These are phyloP conservation scores for Lachnellula occidentalis DNA, from an alignment of 2,329 filamentous ascomycete species.

Conservation along the genomic window DNA sequence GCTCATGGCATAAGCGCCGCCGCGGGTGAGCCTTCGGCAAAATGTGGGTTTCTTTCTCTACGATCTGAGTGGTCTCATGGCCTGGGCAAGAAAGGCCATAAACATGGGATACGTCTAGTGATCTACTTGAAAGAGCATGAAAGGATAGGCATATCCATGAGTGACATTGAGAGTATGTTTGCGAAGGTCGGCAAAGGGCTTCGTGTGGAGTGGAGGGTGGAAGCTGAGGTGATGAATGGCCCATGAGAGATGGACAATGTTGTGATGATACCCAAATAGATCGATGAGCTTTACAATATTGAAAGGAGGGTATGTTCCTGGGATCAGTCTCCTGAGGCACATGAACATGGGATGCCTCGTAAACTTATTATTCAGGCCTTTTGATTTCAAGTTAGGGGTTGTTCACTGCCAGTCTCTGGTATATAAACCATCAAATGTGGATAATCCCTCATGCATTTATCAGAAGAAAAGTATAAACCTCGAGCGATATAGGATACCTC, in stretches of 20 bases:
- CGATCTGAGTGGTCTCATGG: conserved; percentile 3
- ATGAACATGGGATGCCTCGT: too few species aligned
- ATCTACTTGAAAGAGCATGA: neutral
- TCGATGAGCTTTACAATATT: too few species aligned
- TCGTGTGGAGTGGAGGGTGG: conserved; percentile 35
- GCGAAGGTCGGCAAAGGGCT: conserved; percentile 51
- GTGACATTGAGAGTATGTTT: conserved; percentile 34
- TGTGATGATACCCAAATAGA: neutral
- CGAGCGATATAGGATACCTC: too few species aligned
- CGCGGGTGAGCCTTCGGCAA: neutral
- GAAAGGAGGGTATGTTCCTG: too few species aligned
- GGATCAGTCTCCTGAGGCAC: too few species aligned
- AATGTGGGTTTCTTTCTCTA: neutral
- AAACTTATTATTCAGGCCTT: too few species aligned
- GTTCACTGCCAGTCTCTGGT: too few species aligned
- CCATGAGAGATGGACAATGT: neutral
- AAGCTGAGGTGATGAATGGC: conserved; percentile 14
- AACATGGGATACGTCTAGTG: conserved; percentile 10
- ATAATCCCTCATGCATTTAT: too few species aligned
- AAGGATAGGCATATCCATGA: conserved; percentile 4
- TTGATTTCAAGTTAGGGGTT: too few species aligned
- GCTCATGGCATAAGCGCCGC: conserved; percentile 7
- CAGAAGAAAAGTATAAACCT: too few species aligned
- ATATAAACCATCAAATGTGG: too few species aligned
- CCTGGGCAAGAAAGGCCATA: conserved; percentile 19